Base-by-base conservation (phyloP, 345 rosid species). In the Pistacia atlantica region DNA sequence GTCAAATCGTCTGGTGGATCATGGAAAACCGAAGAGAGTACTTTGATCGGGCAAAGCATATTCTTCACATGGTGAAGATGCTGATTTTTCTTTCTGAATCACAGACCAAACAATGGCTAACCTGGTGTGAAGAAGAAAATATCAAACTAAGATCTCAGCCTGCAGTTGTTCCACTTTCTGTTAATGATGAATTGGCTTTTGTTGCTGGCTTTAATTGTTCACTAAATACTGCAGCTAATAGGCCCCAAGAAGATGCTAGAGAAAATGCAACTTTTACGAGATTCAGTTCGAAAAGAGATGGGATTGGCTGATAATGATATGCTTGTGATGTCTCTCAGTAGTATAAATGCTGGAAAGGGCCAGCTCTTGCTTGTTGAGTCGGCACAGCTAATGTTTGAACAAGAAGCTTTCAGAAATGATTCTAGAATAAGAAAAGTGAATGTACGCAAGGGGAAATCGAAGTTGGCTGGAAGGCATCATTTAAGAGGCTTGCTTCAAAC, bases 1-100 rank as follows among this genome's bases (percentile, higher is more conserved):
- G 96, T 89, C 99, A 95, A 84, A 86, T 95, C 67, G 93, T 88
- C 74, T 95, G 97, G 99, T 95, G 99, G 99, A 90, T 95, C 60
- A 93, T 95, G 99, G 98, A 93, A 85, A 95, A 95, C 84, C 86
- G 97, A 74, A 78, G 88, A 74, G 98, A 95, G 81, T 95, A 93
- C 83, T 95, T 95, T 83, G 92, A 93, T 74, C 89, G 99, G 71
- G 80, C 97, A 31, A 93, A 90, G 79, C 83, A 86, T 75, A 91
- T 90, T 38, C 91, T 95, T 76, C 62, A 92, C 80, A 82, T 91
- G 74, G 99, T 95, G 82, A 93, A 93, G 82, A 85, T 90, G 89
- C 81, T 95, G 48, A 82, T 92, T 38, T 95, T 92, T 82, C 84
- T 95, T 76, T 90, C 99, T 60, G 98, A 95, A 83, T 79, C 78